Conservation (phyloP, 805 yeast genomes). For the Kodamaea laetipori region DNA sequence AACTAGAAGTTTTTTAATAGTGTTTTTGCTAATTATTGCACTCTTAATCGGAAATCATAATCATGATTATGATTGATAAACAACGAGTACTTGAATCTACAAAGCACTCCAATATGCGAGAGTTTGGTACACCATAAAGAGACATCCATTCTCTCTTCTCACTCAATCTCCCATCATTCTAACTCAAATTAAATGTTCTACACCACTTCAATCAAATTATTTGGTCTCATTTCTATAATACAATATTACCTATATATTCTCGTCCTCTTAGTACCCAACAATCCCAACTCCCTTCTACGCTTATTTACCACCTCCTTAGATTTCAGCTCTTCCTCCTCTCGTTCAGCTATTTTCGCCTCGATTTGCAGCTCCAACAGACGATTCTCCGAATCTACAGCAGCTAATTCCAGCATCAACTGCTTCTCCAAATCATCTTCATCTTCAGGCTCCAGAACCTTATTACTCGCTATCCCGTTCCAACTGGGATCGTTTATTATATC, state of each 20-base stretch:
- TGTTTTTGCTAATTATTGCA: no score
- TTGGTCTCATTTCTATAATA: constrained; percentile 3
- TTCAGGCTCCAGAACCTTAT: constrained; percentile 13
- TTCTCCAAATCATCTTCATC: constrained; percentile 27
- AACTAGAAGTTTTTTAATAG: no score
- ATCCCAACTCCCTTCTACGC: constrained; percentile 29
- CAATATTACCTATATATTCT: constrained; percentile 8
- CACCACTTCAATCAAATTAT: no score
- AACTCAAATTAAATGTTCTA: no score
- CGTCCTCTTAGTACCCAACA: constrained; percentile 13
- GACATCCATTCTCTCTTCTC: no score
- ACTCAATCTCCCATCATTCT: no score
- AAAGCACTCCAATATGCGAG: no score
- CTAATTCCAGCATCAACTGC: constrained; percentile 28
- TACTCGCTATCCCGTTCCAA: constrained; percentile 36
- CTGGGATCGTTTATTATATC: constrained; percentile 46
- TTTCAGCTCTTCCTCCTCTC: constrained; percentile 13
- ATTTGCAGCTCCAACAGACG: constrained; percentile 22
- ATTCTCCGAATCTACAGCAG: constrained; percentile 31
- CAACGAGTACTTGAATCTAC: no score
- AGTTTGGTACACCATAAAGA: no score
- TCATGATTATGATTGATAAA: no score
- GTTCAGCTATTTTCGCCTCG: constrained; percentile 20
- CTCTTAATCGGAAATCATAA: no score
- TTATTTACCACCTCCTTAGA: constrained; percentile 16